Percentiles rank a stretch among this genome's conserved stretches.
Evolutionary conservation across 2,329 filamentous ascomycete genomes (phyloP).

Genomic region (Clonostachys sp.): DNA sequence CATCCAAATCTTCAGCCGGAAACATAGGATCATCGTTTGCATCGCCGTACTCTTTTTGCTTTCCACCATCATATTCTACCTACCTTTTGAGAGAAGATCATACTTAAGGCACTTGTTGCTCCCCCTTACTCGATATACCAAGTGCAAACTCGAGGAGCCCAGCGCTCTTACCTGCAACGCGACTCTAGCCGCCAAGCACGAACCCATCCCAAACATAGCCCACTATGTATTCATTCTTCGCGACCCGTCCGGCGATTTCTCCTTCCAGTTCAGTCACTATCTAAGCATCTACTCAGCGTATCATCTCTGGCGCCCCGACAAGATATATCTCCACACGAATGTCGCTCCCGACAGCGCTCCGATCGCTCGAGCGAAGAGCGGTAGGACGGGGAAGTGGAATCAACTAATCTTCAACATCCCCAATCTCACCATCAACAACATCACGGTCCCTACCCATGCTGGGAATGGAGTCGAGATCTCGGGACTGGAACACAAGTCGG

Average conservation of each 20-base stretch:
- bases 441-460: conserved; percentile 5
- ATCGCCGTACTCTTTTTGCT: background rate
- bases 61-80: background rate
- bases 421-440: conserved; percentile 22
- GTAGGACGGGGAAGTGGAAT: conserved; percentile 12
- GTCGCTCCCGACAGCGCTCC: conserved; percentile 23
- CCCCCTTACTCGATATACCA: no score
- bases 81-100: no score
- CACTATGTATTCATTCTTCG: conserved; percentile 13
- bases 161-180: no score
- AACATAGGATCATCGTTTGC: background rate
- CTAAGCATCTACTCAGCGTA: conserved; percentile 14
- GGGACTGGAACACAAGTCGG: conserved; percentile 9
- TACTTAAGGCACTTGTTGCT: no score
- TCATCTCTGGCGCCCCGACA: conserved; percentile 10
- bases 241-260: conserved; percentile 9
- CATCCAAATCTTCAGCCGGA: no score
- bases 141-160: no score
- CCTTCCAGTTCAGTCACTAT: conserved; percentile 14
- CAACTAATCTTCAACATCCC: conserved; percentile 13
- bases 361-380: conserved; percentile 4
- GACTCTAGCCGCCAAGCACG: background rate
- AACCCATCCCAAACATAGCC: conserved; percentile 14
- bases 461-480: conserved; percentile 8
- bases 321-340: conserved; percentile 19